Evolutionary conservation across 257 asterid species (phyloP).

Genomic region (Striga asiatica): DNA sequence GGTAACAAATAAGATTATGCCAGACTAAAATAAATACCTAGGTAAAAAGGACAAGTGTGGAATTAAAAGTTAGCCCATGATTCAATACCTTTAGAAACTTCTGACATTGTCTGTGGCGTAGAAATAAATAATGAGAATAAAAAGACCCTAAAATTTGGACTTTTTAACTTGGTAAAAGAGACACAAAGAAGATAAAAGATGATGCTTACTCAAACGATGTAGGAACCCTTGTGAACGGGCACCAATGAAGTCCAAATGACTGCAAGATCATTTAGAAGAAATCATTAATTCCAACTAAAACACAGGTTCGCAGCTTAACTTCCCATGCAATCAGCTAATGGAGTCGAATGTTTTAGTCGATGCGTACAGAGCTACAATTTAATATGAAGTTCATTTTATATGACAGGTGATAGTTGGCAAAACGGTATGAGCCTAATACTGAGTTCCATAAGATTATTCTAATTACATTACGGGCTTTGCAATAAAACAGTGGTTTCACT

Average conservation of each 20-base stretch:
- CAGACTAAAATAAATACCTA: no score
- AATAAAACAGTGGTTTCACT: background rate
- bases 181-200: background rate
- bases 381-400: background rate
- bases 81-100: no score
- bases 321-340: background rate
- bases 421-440: background rate
- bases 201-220: conserved; percentile 70
- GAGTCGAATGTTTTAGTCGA: background rate
- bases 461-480: background rate
- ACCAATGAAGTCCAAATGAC: conserved; percentile 96
- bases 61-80: no score
- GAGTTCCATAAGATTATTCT: background rate
- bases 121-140: background rate
- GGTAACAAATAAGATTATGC: no score
- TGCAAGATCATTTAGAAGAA: conserved; percentile 32
- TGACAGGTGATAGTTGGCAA: background rate
- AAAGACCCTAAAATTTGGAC: background rate
- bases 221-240: conserved; percentile 76
- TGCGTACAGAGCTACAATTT: background rate
- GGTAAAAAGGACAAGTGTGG: no score
- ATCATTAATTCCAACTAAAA: conserved; percentile 4
- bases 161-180: conserved; percentile 5
- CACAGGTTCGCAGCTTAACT: background rate
- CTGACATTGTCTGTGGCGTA: no score